phyloP scores from a whole-genome alignment of 169 alveolate genomes.

The Perkinsus chesapeaki region DNA sequence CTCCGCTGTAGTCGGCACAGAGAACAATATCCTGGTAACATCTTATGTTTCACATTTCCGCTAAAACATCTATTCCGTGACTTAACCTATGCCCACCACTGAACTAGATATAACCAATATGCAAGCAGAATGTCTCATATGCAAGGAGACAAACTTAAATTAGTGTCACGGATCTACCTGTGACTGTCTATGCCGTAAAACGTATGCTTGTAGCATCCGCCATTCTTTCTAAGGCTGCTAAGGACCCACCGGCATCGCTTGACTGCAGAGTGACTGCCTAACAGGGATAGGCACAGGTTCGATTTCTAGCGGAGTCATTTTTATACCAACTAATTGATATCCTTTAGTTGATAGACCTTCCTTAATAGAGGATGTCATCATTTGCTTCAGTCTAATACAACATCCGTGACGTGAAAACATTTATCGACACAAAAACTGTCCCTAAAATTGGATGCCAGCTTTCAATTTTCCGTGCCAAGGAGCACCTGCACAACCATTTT shows the following conservation, averaged over 20 bases:
- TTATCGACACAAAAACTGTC: too few species aligned
- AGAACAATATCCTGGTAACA: too few species aligned
- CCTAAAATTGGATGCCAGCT: too few species aligned
- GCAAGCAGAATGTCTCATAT: too few species aligned
- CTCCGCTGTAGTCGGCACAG: too few species aligned
- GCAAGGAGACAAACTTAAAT: neutral
- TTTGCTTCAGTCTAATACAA: neutral
- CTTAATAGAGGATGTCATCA: neutral
- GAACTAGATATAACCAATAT: too few species aligned
- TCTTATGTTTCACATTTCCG: too few species aligned
- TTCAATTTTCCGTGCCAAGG: too few species aligned
- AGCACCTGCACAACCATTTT: too few species aligned
- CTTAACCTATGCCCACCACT: too few species aligned
- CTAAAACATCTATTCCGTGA: too few species aligned
- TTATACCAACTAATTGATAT: neutral
- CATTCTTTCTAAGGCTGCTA: constrained; percentile 45
- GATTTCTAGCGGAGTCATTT: neutral
- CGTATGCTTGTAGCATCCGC: constrained; percentile 64
- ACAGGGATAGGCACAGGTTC: neutral
- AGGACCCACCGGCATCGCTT: constrained; percentile 59
- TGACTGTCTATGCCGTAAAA: constrained; percentile 48
- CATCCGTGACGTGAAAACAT: too few species aligned
- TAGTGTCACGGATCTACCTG: neutral
- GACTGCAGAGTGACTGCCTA: constrained; percentile 59
- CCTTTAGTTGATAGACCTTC: neutral